phyloP scores from a whole-genome alignment of 495 filamentous ascomycete genomes.

The Penicillium atrosanguineum region DNA sequence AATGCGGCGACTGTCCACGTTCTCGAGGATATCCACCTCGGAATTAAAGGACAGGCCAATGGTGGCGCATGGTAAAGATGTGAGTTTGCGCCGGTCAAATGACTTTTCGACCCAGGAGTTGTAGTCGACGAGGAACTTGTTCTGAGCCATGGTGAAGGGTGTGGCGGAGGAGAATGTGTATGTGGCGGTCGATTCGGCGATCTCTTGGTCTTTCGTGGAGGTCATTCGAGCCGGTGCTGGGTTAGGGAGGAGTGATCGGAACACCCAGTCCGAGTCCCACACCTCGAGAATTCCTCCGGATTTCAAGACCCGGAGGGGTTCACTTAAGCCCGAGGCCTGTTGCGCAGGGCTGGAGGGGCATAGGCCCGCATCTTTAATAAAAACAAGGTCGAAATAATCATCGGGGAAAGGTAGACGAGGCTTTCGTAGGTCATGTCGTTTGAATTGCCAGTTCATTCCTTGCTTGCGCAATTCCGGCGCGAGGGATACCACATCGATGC shows the following conservation, averaged over 20 bases:
- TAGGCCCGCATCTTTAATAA: conserved; percentile 83
- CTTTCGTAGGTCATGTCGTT: conserved; percentile 79
- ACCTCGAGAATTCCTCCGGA: conserved; percentile 81
- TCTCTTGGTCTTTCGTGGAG: conserved; percentile 57
- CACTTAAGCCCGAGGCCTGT: conserved; percentile 65
- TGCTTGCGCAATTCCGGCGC: conserved; percentile 69
- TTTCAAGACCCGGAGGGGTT: conserved; percentile 72
- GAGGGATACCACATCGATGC: conserved; percentile 77
- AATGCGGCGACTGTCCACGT: conserved; percentile 69
- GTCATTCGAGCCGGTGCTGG: conserved; percentile 57
- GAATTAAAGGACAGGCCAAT: conserved; percentile 77
- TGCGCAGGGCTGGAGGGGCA: conserved; percentile 59
- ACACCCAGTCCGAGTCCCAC: conserved; percentile 78
- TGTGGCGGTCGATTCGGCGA: conserved; percentile 65
- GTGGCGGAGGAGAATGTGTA: conserved; percentile 83
- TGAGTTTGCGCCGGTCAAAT: conserved; percentile 67
- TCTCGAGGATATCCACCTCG: conserved; percentile 68
- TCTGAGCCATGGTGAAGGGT: conserved; percentile 72
- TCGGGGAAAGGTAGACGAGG: conserved; percentile 76
- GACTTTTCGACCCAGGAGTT: conserved; percentile 79
- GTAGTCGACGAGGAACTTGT: conserved; percentile 78
- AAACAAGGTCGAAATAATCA: conserved; percentile 83
- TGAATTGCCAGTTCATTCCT: conserved; percentile 82
- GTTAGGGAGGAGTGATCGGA: conserved; percentile 74
- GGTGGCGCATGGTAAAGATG: conserved; percentile 74